These are phyloP conservation scores for Neotropicomus parvogracilis DNA, from an alignment of 1,284 basidiomycete genomes.

Conservation along the genomic window DNA sequence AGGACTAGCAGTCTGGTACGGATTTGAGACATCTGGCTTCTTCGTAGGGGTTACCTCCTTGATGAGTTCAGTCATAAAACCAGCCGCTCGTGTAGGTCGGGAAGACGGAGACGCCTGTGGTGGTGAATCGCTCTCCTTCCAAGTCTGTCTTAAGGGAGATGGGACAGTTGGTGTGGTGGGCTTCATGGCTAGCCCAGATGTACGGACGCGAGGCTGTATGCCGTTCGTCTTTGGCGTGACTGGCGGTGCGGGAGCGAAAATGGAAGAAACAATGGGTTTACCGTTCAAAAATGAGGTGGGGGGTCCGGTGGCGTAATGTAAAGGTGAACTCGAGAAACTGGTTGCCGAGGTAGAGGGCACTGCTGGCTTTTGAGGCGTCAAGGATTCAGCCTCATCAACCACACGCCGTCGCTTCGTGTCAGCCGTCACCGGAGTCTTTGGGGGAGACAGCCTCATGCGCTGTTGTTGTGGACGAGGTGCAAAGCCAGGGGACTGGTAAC, in stretches of 20 bases:
- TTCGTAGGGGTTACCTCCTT: slow-evolving; percentile 62
- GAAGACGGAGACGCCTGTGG: slow-evolving; percentile 36
- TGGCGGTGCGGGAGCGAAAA: slow-evolving; percentile 18
- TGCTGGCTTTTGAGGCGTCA: slow-evolving; percentile 30
- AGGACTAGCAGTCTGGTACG: slow-evolving; percentile 64
- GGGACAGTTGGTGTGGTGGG: slow-evolving; percentile 58
- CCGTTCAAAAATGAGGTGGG: slow-evolving; percentile 24
- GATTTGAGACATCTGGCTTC: slow-evolving; percentile 64
- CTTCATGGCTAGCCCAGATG: slow-evolving; percentile 41
- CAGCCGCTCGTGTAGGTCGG: slow-evolving; percentile 57
- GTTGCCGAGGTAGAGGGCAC: slow-evolving; percentile 27
- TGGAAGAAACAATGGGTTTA: slow-evolving; percentile 20
- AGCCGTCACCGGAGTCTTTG: slow-evolving; percentile 37
- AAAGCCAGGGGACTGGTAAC: slow-evolving; percentile 67
- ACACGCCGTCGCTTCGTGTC: slow-evolving; percentile 63
- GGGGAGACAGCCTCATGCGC: slow-evolving; percentile 38
- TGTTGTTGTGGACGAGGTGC: slow-evolving; percentile 42
- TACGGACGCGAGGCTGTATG: slow-evolving; percentile 40
- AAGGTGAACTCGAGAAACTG: slow-evolving; percentile 18
- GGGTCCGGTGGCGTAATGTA: slow-evolving; percentile 3
- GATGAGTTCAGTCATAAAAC: slow-evolving; percentile 61
- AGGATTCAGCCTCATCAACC: slow-evolving; percentile 40
- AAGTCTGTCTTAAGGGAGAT: slow-evolving; percentile 66
- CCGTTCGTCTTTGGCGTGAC: slow-evolving; percentile 33
- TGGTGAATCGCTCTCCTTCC: slow-evolving; percentile 46